phyloP scores from a whole-genome alignment of 306 rosid species.

The Mimosa bimucronata region DNA sequence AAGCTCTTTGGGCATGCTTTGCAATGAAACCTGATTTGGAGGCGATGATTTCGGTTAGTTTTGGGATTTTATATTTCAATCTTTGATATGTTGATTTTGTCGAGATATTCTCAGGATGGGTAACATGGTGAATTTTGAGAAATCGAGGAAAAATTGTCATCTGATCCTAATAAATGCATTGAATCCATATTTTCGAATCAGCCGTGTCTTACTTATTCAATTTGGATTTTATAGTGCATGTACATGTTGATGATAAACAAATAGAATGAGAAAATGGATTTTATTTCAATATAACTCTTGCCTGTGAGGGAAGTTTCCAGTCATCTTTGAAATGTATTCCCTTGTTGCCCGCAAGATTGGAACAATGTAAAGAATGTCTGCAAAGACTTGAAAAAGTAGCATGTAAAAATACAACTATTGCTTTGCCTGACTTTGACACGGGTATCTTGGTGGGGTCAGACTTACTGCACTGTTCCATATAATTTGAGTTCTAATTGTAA shows the following conservation, averaged over 20 bases:
- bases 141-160: neutral
- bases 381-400: conserved; percentile 28
- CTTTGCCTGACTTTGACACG: conserved; percentile 6
- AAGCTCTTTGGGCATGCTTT: conserved; percentile 96
- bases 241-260: conserved; percentile 2
- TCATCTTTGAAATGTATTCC: conserved; percentile 27
- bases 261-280: conserved; percentile 19
- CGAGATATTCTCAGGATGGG: neutral
- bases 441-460: neutral
- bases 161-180: neutral
- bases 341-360: neutral
- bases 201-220: neutral
- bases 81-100: conserved; percentile 8
- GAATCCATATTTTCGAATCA: conserved; percentile 13
- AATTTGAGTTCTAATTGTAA: conserved; percentile 12
- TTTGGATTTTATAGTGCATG: conserved; percentile 23
- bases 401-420: neutral
- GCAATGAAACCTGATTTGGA: conserved; percentile 79
- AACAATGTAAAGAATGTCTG: conserved; percentile 23
- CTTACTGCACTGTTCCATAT: conserved; percentile 1
- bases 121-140: neutral
- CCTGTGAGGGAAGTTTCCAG: conserved; percentile 10
- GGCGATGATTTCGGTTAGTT: conserved; percentile 77
- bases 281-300: neutral
- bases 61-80: conserved; percentile 22